These are phyloP conservation scores for Plasmodium blacklocki DNA, from an alignment of 169 alveolate genomes.

Conservation along the genomic window DNA sequence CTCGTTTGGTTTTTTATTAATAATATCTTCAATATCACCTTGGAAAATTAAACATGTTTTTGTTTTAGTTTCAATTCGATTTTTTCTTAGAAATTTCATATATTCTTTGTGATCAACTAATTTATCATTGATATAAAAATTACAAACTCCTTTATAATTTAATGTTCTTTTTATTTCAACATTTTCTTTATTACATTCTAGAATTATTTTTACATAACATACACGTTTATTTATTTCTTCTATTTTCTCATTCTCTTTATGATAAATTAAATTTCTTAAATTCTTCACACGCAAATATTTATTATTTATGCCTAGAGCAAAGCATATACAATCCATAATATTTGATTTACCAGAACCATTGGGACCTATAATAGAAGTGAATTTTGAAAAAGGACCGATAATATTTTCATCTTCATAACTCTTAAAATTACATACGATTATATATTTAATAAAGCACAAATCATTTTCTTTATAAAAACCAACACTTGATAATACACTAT, in stretches of 20 bases:
- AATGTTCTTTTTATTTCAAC: slow-evolving; percentile 89
- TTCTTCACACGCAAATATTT: slow-evolving; percentile 90
- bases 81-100: slow-evolving; percentile 74
- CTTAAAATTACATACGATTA: slow-evolving; percentile 88
- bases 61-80: slow-evolving; percentile 83
- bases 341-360: slow-evolving; percentile 95
- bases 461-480: slow-evolving; percentile 14
- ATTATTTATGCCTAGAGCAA: slow-evolving; percentile 90
- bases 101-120: slow-evolving; percentile 85
- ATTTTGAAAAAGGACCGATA: slow-evolving; percentile 90
- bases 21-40: slow-evolving; percentile 93
- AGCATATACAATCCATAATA: slow-evolving; percentile 91
- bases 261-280: slow-evolving; percentile 90
- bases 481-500: slow-evolving; percentile 15
- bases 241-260: slow-evolving; percentile 82
- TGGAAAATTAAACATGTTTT: slow-evolving; percentile 90
- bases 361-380: slow-evolving; percentile 94
- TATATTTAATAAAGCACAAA: slow-evolving; percentile 72
- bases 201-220: slow-evolving; percentile 86
- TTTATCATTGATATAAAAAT: slow-evolving; percentile 86
- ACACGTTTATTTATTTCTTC: slow-evolving; percentile 58
- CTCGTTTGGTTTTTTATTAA: slow-evolving; percentile 90
- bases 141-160: slow-evolving; percentile 83
- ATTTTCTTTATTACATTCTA: slow-evolving; percentile 81
- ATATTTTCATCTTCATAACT: slow-evolving; percentile 93